phyloP scores from a whole-genome alignment of 2,329 filamentous ascomycete genomes.

The Stagonosporopsis chrysanthemi region DNA sequence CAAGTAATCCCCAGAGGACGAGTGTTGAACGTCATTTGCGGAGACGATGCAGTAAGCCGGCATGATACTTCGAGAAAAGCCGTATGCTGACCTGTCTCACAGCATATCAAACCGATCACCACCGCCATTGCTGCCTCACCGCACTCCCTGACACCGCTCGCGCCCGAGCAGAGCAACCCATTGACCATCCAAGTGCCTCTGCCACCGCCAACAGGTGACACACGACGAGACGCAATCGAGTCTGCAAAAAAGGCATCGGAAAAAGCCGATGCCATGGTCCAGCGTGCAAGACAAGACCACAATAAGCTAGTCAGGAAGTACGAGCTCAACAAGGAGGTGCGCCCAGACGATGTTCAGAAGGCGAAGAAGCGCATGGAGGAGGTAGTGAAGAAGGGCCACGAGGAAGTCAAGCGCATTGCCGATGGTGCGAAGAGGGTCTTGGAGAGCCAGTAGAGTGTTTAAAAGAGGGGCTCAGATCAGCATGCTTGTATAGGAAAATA shows the following conservation, averaged over 20 bases:
- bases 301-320: constrained; percentile 58
- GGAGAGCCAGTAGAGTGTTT: constrained; percentile 38
- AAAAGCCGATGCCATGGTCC: constrained; percentile 51
- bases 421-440: constrained; percentile 59
- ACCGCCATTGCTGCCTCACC: constrained; percentile 61
- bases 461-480: not conserved
- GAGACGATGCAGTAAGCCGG: constrained; percentile 67
- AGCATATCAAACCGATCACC: constrained; percentile 64
- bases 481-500: not conserved
- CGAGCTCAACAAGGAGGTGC: constrained; percentile 52
- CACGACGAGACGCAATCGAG: constrained; percentile 53
- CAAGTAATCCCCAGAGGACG: constrained; percentile 72
- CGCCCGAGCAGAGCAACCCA: constrained; percentile 57
- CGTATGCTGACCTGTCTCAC: constrained; percentile 1
- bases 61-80: not conserved
- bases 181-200: constrained; percentile 63
- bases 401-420: constrained; percentile 58
- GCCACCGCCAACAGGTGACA: constrained; percentile 65
- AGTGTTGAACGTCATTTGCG: constrained; percentile 67
- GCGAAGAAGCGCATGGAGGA: constrained; percentile 59
- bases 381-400: constrained; percentile 57
- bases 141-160: constrained; percentile 60
- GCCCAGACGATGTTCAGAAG: constrained; percentile 60
- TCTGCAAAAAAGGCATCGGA: constrained; percentile 53
- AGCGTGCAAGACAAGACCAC: constrained; percentile 55